Evolutionary conservation across 2,329 filamentous ascomycete species (phyloP).

Genomic region (Capronia coronata): DNA sequence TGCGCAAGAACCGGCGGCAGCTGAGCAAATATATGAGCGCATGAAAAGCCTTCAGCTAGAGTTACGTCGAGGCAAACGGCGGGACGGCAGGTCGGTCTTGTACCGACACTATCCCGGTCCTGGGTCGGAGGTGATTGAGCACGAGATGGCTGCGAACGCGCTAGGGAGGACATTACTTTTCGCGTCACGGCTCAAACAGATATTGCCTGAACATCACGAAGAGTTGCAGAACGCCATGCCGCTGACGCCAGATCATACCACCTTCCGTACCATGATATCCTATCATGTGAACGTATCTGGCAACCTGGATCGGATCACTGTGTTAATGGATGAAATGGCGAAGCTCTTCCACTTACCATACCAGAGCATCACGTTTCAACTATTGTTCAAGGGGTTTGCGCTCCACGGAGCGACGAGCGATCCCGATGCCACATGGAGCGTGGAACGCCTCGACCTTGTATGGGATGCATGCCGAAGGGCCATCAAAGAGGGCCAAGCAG

Average conservation of each 20-base stretch:
- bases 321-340: conserved; percentile 73
- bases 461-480: conserved; percentile 57
- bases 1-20: conserved; percentile 67
- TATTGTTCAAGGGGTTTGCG: conserved; percentile 76
- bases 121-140: conserved; percentile 37
- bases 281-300: conserved; percentile 65
- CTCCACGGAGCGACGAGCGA: conserved; percentile 56
- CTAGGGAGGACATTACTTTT: conserved; percentile 46
- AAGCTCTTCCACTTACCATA: conserved; percentile 59
- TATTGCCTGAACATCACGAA: conserved; percentile 51
- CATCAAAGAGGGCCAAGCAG: conserved; percentile 26
- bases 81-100: conserved; percentile 23
- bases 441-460: conserved; percentile 59
- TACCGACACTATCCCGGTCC: conserved; percentile 29
- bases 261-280: conserved; percentile 71
- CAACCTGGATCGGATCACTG: conserved; percentile 62
- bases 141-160: conserved; percentile 37
- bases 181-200: conserved; percentile 38
- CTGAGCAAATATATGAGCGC: conserved; percentile 70
- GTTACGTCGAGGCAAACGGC: conserved; percentile 35
- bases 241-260: conserved; percentile 67
- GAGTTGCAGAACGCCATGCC: conserved; percentile 60
- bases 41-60: conserved; percentile 62
- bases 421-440: conserved; percentile 64
- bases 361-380: conserved; percentile 69